phyloP scores from a whole-genome alignment of 495 filamentous ascomycete species.

The Talaromyces borbonicus region DNA sequence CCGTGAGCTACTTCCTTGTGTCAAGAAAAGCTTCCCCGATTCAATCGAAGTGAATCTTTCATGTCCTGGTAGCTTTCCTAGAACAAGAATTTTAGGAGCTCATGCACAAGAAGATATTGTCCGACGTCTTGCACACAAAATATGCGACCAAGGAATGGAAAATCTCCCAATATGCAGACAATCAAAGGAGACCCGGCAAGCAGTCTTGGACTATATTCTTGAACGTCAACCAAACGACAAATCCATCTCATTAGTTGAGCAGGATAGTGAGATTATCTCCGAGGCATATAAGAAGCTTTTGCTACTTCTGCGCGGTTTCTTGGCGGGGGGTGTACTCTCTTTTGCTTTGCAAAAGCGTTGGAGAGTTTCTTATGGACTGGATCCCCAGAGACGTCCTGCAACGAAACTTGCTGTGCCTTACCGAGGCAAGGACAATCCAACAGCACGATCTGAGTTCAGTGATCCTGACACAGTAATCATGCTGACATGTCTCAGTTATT shows the following conservation, averaged over 20 bases:
- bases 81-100: background rate
- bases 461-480: slow-evolving; percentile 62
- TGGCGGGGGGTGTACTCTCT: slow-evolving; percentile 44
- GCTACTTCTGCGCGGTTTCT: slow-evolving; percentile 49
- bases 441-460: slow-evolving; percentile 57
- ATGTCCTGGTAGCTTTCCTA: background rate
- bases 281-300: slow-evolving; percentile 28
- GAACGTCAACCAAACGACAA: slow-evolving; percentile 17
- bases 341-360: slow-evolving; percentile 56
- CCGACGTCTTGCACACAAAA: background rate
- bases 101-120: background rate
- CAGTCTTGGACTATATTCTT: slow-evolving; percentile 35
- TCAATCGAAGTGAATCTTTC: slow-evolving; percentile 22
- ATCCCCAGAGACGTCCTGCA: slow-evolving; percentile 6
- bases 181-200: slow-evolving; percentile 17
- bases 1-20: slow-evolving; percentile 12
- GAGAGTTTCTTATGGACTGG: slow-evolving; percentile 54
- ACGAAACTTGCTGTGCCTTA: slow-evolving; percentile 50
- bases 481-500: slow-evolving; percentile 60
- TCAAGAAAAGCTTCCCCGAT: slow-evolving; percentile 12
- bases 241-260: slow-evolving; percentile 28
- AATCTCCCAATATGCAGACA: slow-evolving; percentile 20
- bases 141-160: slow-evolving; percentile 12
- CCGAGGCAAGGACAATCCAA: slow-evolving; percentile 57
- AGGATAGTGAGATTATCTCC: slow-evolving; percentile 24